A percentile compares a stretch with the other conserved stretches of the same genome.
Evolutionary conservation across 495 filamentous ascomycete species (phyloP).

Genomic region (Aspergillus indologenus): DNA sequence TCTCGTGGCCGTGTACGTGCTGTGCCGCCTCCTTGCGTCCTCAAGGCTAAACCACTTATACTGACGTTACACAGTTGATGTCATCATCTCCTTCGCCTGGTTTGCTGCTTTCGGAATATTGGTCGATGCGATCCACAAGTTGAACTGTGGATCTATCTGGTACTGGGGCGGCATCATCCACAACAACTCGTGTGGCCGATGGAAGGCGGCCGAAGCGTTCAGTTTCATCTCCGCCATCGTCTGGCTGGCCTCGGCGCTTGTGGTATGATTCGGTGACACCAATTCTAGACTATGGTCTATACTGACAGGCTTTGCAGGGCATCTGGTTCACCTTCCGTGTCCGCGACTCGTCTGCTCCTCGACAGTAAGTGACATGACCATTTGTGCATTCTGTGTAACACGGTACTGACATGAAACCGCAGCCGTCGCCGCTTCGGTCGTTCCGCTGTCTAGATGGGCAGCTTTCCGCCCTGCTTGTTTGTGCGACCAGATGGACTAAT

Average conservation of each 20-base stretch:
- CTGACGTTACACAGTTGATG: constrained; percentile 41
- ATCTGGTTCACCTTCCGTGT: constrained; percentile 45
- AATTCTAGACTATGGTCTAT: neutral
- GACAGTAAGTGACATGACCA: constrained; percentile 11
- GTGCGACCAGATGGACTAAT: too few relatives aligned
- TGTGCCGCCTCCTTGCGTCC: neutral
- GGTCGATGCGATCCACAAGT: constrained; percentile 49
- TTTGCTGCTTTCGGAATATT: constrained; percentile 62
- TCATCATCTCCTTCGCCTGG: constrained; percentile 59
- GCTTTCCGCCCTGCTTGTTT: neutral
- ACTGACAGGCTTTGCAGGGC: constrained; percentile 23
- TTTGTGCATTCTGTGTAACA: neutral
- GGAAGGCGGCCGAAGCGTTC: constrained; percentile 67
- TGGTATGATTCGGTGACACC: constrained; percentile 33
- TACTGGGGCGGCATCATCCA: constrained; percentile 43
- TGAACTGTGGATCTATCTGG: constrained; percentile 55
- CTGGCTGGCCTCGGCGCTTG: constrained; percentile 60
- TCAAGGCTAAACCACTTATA: neutral
- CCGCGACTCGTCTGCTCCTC: constrained; percentile 17
- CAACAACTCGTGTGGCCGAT: constrained; percentile 49
- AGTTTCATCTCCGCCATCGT: constrained; percentile 63
- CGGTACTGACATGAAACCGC: neutral
- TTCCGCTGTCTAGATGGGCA: constrained; percentile 11
- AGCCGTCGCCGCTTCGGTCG: constrained; percentile 14
- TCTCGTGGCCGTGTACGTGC: constrained; percentile 42